Evolutionary conservation across 495 filamentous ascomycete species (phyloP).

Genomic region (Apodospora peruviana): DNA sequence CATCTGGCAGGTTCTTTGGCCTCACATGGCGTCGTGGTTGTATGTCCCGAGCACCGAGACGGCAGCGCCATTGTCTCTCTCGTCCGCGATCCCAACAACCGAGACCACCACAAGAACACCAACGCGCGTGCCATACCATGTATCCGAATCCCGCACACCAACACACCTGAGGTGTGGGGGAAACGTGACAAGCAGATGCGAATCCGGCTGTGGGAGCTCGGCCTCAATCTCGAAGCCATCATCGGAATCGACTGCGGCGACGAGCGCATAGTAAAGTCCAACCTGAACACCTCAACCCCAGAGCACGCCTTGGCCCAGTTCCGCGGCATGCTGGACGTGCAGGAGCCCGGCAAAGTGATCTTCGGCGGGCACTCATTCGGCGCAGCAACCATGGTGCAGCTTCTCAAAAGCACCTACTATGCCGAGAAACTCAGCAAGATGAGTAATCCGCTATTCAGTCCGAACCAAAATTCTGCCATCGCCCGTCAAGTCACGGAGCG

Average conservation of each 20-base stretch:
- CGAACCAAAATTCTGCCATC: conserved; percentile 42
- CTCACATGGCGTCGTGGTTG: conserved; percentile 67
- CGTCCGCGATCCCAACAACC: conserved; percentile 43
- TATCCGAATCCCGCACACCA: conserved; percentile 44
- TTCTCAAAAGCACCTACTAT: conserved; percentile 69
- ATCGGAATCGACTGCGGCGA: conserved; percentile 52
- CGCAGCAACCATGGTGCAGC: conserved; percentile 61
- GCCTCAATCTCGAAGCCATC: conserved; percentile 56
- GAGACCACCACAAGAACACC: conserved; percentile 24
- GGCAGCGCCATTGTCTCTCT: conserved; percentile 63
- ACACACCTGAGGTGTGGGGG: conserved; percentile 50
- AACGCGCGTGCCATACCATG: conserved; percentile 41
- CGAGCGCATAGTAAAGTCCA: conserved; percentile 23
- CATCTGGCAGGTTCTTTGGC: conserved; percentile 65
- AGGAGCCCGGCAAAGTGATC: conserved; percentile 61
- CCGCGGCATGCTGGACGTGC: conserved; percentile 51
- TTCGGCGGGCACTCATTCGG: conserved; percentile 76
- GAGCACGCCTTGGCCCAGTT: conserved; percentile 45
- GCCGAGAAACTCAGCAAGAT: conserved; percentile 25
- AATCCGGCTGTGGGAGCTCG: conserved; percentile 69
- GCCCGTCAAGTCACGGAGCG: conserved; percentile 55
- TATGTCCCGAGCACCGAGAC: conserved; percentile 73
- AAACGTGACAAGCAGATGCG: conserved; percentile 60
- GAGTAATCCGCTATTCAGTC: conserved; percentile 42
- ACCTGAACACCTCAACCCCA: conserved; percentile 42